These are phyloP conservation scores for Oenanthe javanica DNA, from an alignment of 140 eudicot genomes.

Conservation along the genomic window DNA sequence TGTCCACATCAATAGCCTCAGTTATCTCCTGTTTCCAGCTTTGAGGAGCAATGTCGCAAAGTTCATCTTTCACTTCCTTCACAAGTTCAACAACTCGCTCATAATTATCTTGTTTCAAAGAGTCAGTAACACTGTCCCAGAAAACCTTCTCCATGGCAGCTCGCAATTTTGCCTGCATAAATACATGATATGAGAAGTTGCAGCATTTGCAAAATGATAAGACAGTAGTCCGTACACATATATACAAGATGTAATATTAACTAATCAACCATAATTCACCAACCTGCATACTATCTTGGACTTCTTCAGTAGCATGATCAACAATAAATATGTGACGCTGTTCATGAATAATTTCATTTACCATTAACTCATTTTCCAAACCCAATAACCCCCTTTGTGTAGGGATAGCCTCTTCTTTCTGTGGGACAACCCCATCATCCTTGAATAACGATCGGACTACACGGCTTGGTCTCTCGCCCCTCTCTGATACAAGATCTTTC, in stretches of 20 bases:
- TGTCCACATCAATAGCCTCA: conserved; percentile 70
- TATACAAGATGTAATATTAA: background rate
- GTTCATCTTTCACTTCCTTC: conserved; percentile 87
- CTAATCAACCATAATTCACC: background rate
- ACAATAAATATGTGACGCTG: conserved; percentile 37
- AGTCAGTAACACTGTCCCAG: conserved; percentile 74
- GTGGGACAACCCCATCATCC: conserved; percentile 28
- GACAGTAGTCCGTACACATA: background rate
- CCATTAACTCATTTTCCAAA: conserved; percentile 71
- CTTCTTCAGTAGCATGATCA: conserved; percentile 27
- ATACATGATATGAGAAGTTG: background rate
- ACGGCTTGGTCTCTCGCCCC: conserved; percentile 18
- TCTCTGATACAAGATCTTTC: conserved; percentile 17
- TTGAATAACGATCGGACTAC: conserved; percentile 72
- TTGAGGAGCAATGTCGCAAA: conserved; percentile 77
- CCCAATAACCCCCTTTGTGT: conserved; percentile 28
- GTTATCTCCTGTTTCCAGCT: conserved; percentile 80
- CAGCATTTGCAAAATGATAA: background rate
- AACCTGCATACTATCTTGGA: conserved; percentile 47
- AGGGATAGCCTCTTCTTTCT: conserved; percentile 35
- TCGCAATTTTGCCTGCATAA: conserved; percentile 40
- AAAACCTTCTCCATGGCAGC: conserved; percentile 82
- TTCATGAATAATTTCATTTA: conserved; percentile 77
- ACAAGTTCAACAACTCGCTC: conserved; percentile 58
- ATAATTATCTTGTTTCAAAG: conserved; percentile 51